Evolutionary conservation across 2,329 filamentous ascomycete genomes (phyloP), one percentile per base, ranked within the genome.

Genomic region (Colletotrichum limetticola): DNA sequence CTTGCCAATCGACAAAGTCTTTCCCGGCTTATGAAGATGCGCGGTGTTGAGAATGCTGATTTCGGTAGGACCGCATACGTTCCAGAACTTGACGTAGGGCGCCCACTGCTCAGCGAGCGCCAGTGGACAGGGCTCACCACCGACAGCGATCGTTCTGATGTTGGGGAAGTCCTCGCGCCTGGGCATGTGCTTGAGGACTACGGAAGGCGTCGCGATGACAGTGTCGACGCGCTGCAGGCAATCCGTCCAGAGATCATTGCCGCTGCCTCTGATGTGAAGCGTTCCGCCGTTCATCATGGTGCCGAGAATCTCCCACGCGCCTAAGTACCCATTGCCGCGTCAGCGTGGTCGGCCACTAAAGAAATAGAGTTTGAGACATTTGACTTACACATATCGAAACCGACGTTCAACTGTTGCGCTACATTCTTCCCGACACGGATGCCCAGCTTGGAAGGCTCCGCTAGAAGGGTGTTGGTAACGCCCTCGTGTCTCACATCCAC

Each of bases 11-110:
- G 88, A 86, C 4, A 91, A 77, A 2, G 81, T 79, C 46, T 81
- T 78, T 2, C 87, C 87, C 30, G 79, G 76, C 30, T 28, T 64
- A 59, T 75, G 74, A 6, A 72, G 72, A 49, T 75, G 72, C 8
- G 74, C 72, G 24, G 89, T 89, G 78, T 91, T 90, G 66, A 91
- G 84, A 63, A 91, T 89, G 1, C 87, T 91, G 16, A 88, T 87
- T 77, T 91, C 89, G 0, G 89, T 90, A 1, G 89, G 89, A 2
- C 89, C 89, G 76, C 89, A 91, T 75, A 87, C 86, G 79, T 91
- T 91, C 83, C 82, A 88, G 76, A 88, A 88, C 8, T 81, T 84
- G 30, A 82, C 83, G 66, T 85, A 79, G 3, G 83, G 80, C 16
- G 87, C 86, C 89, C 89, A 91, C 37, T 86, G 80, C 74, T 91